These are phyloP conservation scores for Aureobasidium sp. DNA, from an alignment of 2,329 filamentous ascomycete species.

Conservation along the genomic window DNA sequence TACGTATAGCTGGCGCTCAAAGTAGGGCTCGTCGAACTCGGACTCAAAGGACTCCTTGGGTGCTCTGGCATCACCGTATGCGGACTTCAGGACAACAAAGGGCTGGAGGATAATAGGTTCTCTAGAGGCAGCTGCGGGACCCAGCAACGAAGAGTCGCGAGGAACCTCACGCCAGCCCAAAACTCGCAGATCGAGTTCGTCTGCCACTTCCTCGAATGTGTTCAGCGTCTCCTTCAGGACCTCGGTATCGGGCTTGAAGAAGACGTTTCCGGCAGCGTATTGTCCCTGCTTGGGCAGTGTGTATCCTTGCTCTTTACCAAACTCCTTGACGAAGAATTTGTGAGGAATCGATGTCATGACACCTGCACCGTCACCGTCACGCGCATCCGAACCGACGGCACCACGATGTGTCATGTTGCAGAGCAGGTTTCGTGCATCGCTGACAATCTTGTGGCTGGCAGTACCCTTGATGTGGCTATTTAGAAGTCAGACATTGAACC, in stretches of 20 bases:
- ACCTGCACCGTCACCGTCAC: slow-evolving; percentile 96
- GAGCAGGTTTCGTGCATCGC: slow-evolving; percentile 90
- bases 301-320: slow-evolving; percentile 82
- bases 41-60: slow-evolving; percentile 73
- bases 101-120: slow-evolving; percentile 95
- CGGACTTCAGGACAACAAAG: slow-evolving; percentile 80
- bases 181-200: slow-evolving; percentile 78
- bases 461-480: slow-evolving; percentile 91
- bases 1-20: slow-evolving; percentile 90
- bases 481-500: slow-evolving; percentile 22
- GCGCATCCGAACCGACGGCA: slow-evolving; percentile 93
- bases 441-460: slow-evolving; percentile 95
- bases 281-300: slow-evolving; percentile 82
- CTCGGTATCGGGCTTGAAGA: slow-evolving; percentile 95
- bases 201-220: slow-evolving; percentile 90
- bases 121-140: slow-evolving; percentile 84
- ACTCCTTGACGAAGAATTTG: slow-evolving; percentile 98
- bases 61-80: slow-evolving; percentile 73
- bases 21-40: slow-evolving; percentile 74
- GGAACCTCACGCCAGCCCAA: slow-evolving; percentile 96
- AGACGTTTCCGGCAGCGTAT: slow-evolving; percentile 95
- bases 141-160: slow-evolving; percentile 84
- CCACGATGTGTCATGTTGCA: slow-evolving; percentile 99
- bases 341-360: slow-evolving; percentile 99
- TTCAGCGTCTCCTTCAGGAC: slow-evolving; percentile 82